Evolutionary conservation across 495 filamentous ascomycete genomes (phyloP), one percentile per base, ranked within the genome.

Genomic region (Viridothelium virens): DNA sequence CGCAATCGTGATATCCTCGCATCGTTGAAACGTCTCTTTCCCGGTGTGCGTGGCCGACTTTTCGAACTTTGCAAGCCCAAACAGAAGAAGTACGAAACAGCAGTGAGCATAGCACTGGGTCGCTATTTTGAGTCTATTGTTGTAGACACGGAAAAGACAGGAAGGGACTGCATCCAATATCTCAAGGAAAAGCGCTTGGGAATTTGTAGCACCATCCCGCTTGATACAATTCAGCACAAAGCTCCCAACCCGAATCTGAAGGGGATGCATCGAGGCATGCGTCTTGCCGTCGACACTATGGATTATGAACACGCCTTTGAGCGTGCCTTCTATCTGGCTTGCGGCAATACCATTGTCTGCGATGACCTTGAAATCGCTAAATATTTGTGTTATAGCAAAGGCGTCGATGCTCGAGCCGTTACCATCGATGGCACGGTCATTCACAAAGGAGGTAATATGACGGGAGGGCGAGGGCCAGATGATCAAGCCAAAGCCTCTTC

Each of bases 381-480:
- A 71, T 84, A 91, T 66, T 86, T 97, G 31, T 93, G 91, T 77
- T 97, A 94, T 75, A 87, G 89, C 48, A 86, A 86, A 66, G 86
- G 86, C 37, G 85, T 96, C 25, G 90, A 93, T 69, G 93, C 93
- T 37, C 96, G 96, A 74, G 92, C 93, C 31, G 93, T 99, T 25
- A 95, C 91, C 0, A 74, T 97, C 9, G 90, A 97, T 72, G 95
- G 94, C 36, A 90, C 86, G 38, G 89, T 97, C 41, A 96, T 97
- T 65, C 92, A 97, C 77, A 96, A 97, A 73, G 91, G 89, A n/a
- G 95, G 94, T 73, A 82, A 91, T 48, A 97, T 99, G 91, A 97
- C 94, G 33, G 94, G 94, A 81, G 94, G 94, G 67, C 86, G 90
- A 41, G 86, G 89, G 18, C 85, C 85, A 25, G 80, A 84, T n/a